phyloP scores from a whole-genome alignment of 2,329 filamentous ascomycete genomes.

The Colletotrichum sp. region DNA sequence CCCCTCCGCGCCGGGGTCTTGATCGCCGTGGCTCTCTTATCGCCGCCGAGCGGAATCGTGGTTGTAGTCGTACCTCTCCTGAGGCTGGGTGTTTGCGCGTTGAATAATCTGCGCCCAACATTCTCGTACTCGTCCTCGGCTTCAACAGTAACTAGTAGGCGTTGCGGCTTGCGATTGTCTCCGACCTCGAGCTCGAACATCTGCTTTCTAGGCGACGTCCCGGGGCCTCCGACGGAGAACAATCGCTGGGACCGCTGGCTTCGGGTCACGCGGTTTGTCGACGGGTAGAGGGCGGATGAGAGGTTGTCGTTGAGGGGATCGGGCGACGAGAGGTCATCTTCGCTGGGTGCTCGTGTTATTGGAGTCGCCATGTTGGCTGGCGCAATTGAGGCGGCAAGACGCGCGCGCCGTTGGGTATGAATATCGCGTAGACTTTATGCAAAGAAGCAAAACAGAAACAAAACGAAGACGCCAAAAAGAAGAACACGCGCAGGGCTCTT shows the following conservation, averaged over 20 bases:
- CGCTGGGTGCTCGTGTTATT: slow-evolving; percentile 26
- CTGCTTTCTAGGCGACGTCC: slow-evolving; percentile 57
- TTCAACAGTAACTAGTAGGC: slow-evolving; percentile 61
- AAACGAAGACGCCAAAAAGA: background rate
- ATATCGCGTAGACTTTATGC: background rate
- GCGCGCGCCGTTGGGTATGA: background rate
- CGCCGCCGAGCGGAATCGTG: slow-evolving; percentile 56
- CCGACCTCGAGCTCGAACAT: slow-evolving; percentile 63
- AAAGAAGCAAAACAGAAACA: background rate
- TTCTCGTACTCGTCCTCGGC: slow-evolving; percentile 38
- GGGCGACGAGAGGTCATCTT: slow-evolving; percentile 54
- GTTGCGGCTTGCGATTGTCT: slow-evolving; percentile 53
- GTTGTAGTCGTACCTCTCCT: slow-evolving; percentile 50
- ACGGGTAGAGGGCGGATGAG: slow-evolving; percentile 35
- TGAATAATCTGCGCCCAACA: slow-evolving; percentile 46
- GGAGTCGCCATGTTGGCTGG: slow-evolving; percentile 38
- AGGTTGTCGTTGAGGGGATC: slow-evolving; percentile 53
- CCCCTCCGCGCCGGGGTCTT: slow-evolving; percentile 48
- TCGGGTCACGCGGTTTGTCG: slow-evolving; percentile 41
- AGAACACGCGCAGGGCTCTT: background rate
- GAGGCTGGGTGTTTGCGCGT: slow-evolving; percentile 45
- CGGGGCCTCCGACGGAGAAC: slow-evolving; percentile 33
- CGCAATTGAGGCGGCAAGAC: background rate
- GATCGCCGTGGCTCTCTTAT: slow-evolving; percentile 37
- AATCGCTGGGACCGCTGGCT: slow-evolving; percentile 46